These are phyloP conservation scores for Ganoderma leucocontextum DNA, from an alignment of 1,284 basidiomycete species.

Conservation along the genomic window DNA sequence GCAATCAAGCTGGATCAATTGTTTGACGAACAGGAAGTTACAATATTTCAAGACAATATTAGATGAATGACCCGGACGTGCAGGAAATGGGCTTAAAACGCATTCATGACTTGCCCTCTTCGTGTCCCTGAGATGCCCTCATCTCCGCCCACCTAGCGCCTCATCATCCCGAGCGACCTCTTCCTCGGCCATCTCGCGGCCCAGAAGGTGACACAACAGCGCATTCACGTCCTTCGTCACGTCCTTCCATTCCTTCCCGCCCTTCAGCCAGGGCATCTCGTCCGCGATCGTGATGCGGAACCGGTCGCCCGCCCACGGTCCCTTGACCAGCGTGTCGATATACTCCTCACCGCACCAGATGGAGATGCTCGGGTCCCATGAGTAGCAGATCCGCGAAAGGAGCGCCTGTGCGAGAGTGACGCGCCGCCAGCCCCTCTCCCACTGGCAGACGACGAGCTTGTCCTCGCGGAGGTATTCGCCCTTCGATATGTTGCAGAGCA, in stretches of 20 bases:
- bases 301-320: constrained; percentile 13
- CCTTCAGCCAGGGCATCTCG: not conserved
- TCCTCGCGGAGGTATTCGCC: constrained; percentile 15
- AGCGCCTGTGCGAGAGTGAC: not conserved
- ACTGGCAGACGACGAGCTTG: not conserved
- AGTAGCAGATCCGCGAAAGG: not conserved
- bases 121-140: no score
- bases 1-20: not conserved
- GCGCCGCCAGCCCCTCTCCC: not conserved
- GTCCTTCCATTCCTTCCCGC: constrained; percentile 26
- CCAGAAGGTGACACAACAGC: constrained; percentile 14
- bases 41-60: no score
- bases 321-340: not conserved
- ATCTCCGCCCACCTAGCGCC: no score
- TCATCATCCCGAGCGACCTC: no score
- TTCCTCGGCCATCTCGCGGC: not conserved
- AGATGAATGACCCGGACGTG: no score
- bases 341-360: not conserved
- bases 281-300: constrained; percentile 7
- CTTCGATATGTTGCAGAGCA: constrained; percentile 16
- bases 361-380: not conserved
- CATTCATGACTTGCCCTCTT: no score
- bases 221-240: constrained; percentile 19
- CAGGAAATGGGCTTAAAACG: no score
- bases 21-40: no score